These are phyloP conservation scores for Chloranthus sessilifolius DNA, from an alignment of 164 flowering plant genomes.

Conservation along the genomic window DNA sequence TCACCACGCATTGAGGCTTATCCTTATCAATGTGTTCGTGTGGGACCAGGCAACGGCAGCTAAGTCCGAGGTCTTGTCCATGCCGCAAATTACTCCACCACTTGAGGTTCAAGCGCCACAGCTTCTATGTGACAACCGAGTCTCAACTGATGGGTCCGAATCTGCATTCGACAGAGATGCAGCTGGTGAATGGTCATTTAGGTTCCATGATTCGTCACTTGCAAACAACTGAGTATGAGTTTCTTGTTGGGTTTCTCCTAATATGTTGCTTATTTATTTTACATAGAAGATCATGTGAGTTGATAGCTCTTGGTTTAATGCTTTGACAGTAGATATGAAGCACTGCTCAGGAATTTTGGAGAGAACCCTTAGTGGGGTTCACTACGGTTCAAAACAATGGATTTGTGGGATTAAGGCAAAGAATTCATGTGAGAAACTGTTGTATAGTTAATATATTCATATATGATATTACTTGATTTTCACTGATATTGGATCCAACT, in stretches of 20 bases:
- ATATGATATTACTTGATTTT: too few species aligned
- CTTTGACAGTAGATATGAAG: not conserved
- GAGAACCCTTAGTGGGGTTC: not conserved
- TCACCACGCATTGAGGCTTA: constrained; percentile 70
- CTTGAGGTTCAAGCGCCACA: constrained; percentile 10
- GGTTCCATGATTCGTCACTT: constrained; percentile 51
- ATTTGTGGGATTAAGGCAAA: too few species aligned
- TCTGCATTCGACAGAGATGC: constrained; percentile 44
- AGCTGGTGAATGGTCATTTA: constrained; percentile 60
- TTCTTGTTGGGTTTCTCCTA: not conserved
- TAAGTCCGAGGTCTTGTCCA: not conserved
- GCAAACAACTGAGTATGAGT: constrained; percentile 56
- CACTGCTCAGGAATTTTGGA: not conserved
- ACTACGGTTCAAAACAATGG: too few species aligned
- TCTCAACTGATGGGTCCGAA: constrained; percentile 10
- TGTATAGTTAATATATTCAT: too few species aligned
- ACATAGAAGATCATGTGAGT: not conserved
- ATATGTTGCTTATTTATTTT: not conserved
- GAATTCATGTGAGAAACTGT: too few species aligned
- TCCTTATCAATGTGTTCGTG: constrained; percentile 57
- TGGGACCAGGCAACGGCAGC: constrained; percentile 42
- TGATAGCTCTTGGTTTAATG: too few species aligned
- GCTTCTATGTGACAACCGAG: constrained; percentile 5
- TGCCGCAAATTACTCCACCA: constrained; percentile 30
- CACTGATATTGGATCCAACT: too few species aligned